These are phyloP conservation scores for Dysphania ambrosioides DNA, from an alignment of 148 eudicot genomes.

Conservation along the genomic window DNA sequence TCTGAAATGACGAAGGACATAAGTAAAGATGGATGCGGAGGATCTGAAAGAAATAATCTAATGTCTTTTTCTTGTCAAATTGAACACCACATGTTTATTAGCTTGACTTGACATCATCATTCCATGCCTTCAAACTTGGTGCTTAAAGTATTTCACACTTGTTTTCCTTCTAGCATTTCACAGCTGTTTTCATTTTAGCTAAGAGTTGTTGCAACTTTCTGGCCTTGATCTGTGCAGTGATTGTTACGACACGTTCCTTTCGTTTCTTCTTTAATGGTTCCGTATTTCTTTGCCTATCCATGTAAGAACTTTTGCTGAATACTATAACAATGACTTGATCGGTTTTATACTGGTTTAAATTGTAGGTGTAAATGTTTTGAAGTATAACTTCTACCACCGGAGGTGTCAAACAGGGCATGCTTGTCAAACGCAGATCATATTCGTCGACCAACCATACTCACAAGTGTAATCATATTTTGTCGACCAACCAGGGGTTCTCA, in stretches of 20 bases:
- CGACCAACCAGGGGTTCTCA: conserved; percentile 59
- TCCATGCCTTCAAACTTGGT: not conserved
- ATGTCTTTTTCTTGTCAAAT: no score
- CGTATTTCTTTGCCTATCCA: conserved; percentile 63
- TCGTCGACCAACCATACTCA: no score
- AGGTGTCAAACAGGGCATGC: conserved; percentile 56
- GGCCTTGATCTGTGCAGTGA: conserved; percentile 53
- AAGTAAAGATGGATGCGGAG: no score
- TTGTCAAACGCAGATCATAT: conserved; percentile 91
- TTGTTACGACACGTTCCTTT: conserved; percentile 70
- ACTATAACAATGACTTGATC: not conserved
- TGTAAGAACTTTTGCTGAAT: conserved; percentile 39
- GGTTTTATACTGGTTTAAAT: not conserved
- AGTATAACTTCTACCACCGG: conserved; percentile 56
- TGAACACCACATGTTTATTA: no score
- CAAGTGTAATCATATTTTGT: no score
- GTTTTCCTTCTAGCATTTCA: not conserved
- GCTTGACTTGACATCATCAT: not conserved
- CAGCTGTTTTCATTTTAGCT: not conserved
- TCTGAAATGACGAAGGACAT: no score
- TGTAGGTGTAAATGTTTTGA: not conserved
- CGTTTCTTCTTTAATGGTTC: conserved; percentile 92
- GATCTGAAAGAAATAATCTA: no score
- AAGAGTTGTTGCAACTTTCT: not conserved
- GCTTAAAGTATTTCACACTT: no score